Evolutionary conservation across 2,329 filamentous ascomycete species (phyloP).

Genomic region (Xylariaceae sp.): DNA sequence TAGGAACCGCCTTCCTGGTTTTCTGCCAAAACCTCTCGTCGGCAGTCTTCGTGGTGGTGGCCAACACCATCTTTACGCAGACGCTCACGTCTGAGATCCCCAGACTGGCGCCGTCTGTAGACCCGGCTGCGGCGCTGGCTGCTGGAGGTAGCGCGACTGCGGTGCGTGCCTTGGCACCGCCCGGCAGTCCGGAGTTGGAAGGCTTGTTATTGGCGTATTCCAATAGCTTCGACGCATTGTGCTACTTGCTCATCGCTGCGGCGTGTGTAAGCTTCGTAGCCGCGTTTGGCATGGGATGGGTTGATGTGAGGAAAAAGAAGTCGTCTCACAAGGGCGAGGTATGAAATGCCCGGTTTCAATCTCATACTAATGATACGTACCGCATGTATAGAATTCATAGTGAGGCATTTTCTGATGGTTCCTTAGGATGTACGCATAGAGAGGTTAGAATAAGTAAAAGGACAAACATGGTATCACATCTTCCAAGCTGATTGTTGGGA

Average conservation of each 20-base stretch:
- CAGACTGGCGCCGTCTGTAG: conserved; percentile 30
- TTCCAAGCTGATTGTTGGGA: no score
- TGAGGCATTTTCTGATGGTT: no score
- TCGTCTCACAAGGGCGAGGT: conserved; percentile 15
- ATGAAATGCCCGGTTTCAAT: background rate
- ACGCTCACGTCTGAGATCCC: conserved; percentile 25
- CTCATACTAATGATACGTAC: background rate
- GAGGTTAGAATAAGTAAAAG: no score
- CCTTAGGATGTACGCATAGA: no score
- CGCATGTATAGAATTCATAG: background rate
- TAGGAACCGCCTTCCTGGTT: conserved; percentile 34
- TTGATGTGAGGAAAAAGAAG: conserved; percentile 32
- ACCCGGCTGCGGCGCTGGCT: conserved; percentile 27
- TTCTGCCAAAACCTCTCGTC: conserved; percentile 34
- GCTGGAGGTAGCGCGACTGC: conserved; percentile 35
- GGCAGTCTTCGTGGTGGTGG: conserved; percentile 34
- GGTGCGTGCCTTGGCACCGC: conserved; percentile 32
- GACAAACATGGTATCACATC: no score
- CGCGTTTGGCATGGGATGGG: conserved; percentile 35
- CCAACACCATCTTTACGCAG: conserved; percentile 35
- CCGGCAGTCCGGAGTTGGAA: conserved; percentile 32
- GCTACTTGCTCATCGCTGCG: conserved; percentile 32
- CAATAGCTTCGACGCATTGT: conserved; percentile 29
- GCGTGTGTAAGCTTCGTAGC: conserved; percentile 28
- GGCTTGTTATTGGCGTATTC: conserved; percentile 30